These are phyloP conservation scores for Boletus rubroflammeus DNA, from an alignment of 768 basidiomycete genomes.

Conservation along the genomic window DNA sequence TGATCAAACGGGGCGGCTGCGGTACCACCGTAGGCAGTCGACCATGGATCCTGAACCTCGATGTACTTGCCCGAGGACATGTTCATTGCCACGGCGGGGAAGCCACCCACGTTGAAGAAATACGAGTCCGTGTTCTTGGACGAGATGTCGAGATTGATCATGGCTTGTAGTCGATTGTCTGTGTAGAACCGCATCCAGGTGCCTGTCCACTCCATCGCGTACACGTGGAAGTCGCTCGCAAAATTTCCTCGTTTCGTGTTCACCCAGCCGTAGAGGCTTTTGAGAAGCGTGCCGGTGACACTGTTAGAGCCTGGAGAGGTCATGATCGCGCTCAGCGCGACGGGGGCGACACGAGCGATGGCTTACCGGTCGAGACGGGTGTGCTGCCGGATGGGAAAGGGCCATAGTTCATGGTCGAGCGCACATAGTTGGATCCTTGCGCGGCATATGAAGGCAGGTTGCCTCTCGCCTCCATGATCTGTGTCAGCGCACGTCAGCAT, in stretches of 20 bases:
- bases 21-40: constrained; percentile 36
- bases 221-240: constrained; percentile 49
- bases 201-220: constrained; percentile 58
- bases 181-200: constrained; percentile 53
- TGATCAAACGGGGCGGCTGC: constrained; percentile 44
- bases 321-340: not conserved
- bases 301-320: constrained; percentile 6
- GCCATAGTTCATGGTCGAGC: constrained; percentile 69
- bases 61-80: constrained; percentile 36
- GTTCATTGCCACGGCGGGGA: constrained; percentile 49
- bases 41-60: constrained; percentile 48
- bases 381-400: constrained; percentile 36
- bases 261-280: constrained; percentile 37
- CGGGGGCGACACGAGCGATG: fast-evolving
- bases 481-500: not conserved
- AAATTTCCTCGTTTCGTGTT: constrained; percentile 41
- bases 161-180: constrained; percentile 48
- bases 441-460: constrained; percentile 41
- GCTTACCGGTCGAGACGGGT: constrained; percentile 32
- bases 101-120: constrained; percentile 51
- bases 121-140: constrained; percentile 40
- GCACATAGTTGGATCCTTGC: constrained; percentile 45
- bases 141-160: constrained; percentile 48
- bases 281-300: constrained; percentile 26
- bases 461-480: constrained; percentile 55